These are phyloP conservation scores for Delitschia confertaspora DNA, from an alignment of 495 filamentous ascomycete species.

Conservation along the genomic window DNA sequence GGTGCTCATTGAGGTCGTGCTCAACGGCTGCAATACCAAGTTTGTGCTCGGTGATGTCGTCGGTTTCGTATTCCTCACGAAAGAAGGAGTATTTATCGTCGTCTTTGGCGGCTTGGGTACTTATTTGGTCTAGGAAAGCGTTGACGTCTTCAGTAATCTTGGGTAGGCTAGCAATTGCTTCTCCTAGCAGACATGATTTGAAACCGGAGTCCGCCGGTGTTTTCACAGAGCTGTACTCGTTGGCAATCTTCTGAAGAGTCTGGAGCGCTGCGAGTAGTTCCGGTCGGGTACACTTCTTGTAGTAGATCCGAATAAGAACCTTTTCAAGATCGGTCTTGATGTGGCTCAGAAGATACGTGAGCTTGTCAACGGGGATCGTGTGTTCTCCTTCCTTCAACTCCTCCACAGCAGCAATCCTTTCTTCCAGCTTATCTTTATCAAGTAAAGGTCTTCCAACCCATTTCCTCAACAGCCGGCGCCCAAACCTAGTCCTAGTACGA, in stretches of 20 bases:
- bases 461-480: conserved; percentile 76
- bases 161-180: conserved; percentile 68
- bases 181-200: conserved; percentile 56
- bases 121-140: conserved; percentile 74
- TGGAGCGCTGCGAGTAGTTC: conserved; percentile 82
- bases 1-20: conserved; percentile 72
- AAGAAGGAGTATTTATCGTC: conserved; percentile 96
- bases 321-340: conserved; percentile 81
- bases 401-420: conserved; percentile 79
- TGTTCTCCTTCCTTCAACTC: conserved; percentile 67
- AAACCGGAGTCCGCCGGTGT: conserved; percentile 63
- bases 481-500: conserved; percentile 84
- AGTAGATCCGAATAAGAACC: conserved; percentile 90
- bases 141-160: conserved; percentile 62
- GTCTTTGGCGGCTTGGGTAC: conserved; percentile 66
- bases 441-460: conserved; percentile 93
- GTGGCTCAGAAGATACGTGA: conserved; percentile 58
- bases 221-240: conserved; percentile 60
- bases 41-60: conserved; percentile 77
- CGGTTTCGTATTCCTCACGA: conserved; percentile 72
- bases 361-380: conserved; percentile 58
- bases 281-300: conserved; percentile 71
- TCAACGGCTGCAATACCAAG: conserved; percentile 88
- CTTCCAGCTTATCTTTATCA: conserved; percentile 65
- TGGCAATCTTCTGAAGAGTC: conserved; percentile 69